Conservation (phyloP, 2,329 filamentous ascomycete genomes). For the Cladosporium sp. region DNA sequence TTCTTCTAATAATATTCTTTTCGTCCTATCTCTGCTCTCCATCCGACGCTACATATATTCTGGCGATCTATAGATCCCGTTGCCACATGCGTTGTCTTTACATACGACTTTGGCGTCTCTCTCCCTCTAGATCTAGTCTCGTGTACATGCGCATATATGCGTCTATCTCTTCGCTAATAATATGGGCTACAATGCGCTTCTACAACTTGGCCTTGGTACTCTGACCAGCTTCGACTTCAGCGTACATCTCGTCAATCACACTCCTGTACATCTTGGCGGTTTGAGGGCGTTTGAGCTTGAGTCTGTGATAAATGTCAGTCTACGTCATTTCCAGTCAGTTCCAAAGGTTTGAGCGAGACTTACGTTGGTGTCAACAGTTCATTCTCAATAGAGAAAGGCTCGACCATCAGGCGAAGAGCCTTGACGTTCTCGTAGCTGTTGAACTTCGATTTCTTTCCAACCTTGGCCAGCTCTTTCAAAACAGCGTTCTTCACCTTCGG, state of each 20-base stretch:
- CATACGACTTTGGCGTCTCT: no score
- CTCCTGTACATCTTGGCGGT: slow-evolving; percentile 58
- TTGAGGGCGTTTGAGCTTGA: slow-evolving; percentile 69
- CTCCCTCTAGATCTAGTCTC: background rate
- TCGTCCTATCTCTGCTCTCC: no score
- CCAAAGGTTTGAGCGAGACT: slow-evolving; percentile 38
- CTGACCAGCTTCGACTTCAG: slow-evolving; percentile 45
- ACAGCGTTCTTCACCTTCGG: slow-evolving; percentile 70
- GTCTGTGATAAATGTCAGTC: slow-evolving; percentile 38
- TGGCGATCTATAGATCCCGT: background rate
- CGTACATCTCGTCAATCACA: slow-evolving; percentile 59
- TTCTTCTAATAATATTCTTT: no score
- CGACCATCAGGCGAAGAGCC: slow-evolving; percentile 69
- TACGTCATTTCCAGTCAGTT: background rate
- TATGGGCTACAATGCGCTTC: background rate
- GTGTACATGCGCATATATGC: background rate
- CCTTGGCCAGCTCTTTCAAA: slow-evolving; percentile 70
- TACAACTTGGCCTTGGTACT: slow-evolving; percentile 49
- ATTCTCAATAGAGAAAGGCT: slow-evolving; percentile 92
- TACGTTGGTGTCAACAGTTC: slow-evolving; percentile 84
- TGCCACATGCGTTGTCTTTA: no score
- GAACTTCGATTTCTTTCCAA: slow-evolving; percentile 80
- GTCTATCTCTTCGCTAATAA: background rate
- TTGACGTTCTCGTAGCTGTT: slow-evolving; percentile 84
- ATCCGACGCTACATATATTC: background rate